A percentile compares a stretch with the other conserved stretches of the same genome.
Evolutionary conservation across 139 green algal genomes (phyloP).

Genomic region (Prasinococcaceae sp.): DNA sequence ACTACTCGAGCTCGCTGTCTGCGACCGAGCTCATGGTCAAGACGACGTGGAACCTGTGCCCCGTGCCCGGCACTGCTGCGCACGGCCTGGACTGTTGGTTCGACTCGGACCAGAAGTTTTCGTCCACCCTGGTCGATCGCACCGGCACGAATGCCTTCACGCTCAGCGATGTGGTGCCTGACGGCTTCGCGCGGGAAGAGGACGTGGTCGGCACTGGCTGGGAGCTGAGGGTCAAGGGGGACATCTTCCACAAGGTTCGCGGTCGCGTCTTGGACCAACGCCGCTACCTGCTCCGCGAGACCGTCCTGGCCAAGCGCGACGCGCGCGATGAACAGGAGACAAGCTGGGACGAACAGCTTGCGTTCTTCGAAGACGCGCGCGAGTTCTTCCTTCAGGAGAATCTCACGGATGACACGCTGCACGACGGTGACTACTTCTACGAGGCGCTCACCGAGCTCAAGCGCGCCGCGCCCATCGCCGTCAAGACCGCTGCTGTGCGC

Average conservation of each 20-base stretch:
- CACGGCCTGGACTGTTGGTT: conserved; percentile 54
- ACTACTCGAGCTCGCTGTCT: too few relatives aligned
- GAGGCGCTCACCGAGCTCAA: conserved; percentile 1
- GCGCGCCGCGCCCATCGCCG: neutral
- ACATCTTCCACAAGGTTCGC: conserved; percentile 59
- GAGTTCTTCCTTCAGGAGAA: neutral
- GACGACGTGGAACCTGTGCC: conserved; percentile 14
- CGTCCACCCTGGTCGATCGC: conserved; percentile 23
- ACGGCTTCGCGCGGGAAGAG: too few relatives aligned
- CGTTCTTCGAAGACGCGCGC: neutral
- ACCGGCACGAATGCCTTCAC: conserved; percentile 3
- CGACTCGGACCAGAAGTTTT: conserved; percentile 43
- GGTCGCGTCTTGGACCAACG: conserved; percentile 34
- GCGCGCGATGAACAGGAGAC: neutral
- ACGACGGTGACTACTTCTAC: conserved; percentile 1
- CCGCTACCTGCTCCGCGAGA: neutral
- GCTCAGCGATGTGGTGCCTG: conserved; percentile 43
- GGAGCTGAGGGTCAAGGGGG: conserved; percentile 47
- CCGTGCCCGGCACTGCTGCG: neutral
- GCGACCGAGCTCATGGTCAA: too few relatives aligned
- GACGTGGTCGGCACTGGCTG: too few relatives aligned
- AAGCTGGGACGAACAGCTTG: too few relatives aligned
- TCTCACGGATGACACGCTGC: neutral
- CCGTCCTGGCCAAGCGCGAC: neutral
- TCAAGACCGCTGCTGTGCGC: too few relatives aligned